Evolutionary conservation across 768 basidiomycete genomes (phyloP), one percentile per base, ranked within the genome.

Genomic region (Boletellus emodensis): DNA sequence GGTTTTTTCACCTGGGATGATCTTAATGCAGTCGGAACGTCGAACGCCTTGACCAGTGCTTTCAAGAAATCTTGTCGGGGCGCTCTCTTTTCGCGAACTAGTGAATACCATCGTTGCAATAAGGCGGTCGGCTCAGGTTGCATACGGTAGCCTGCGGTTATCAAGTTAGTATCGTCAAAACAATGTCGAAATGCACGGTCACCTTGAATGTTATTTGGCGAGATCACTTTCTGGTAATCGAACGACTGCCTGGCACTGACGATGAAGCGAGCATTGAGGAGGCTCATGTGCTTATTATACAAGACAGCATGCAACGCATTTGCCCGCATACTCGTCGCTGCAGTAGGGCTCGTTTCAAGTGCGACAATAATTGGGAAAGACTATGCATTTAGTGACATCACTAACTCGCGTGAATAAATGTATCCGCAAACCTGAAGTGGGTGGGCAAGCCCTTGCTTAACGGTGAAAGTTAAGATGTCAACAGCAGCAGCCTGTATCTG

Each of bases 371-470:
- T 80, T 0, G 95, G 94, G 66, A 96, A 86, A 32, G 91, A 95
- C 85, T 94, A 55, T 48, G 6, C 33, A 22, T 38, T 30, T n/a
- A 30, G 15, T 48, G 33, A 38, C 12, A 51, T 55, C 44, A 39
- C 32, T 4, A 30, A 46, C 30, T 24, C 11, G n/a, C 26, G 48
- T 4, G 1, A 15, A 40, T n/a, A 32, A 22, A 40, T 28, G 58
- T n/a, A 38, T 33, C n/a, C 6, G 47, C 77, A 46, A 61, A 87
- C 90, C 75, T 91, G 89, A 6, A 99, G 76, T 0, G 96, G 96
- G 70, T 98, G 94, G 6, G 93, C 91, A 45, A 98, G 76, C 3
- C 96, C 96, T 68, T 97, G 95, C 61, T 87, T 92, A 55, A 98
- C 84, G 0, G 94, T 95, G 61, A 96, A 95, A 30, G 81, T 87